A percentile compares a stretch with the other conserved stretches of the same genome.
Evolutionary conservation across 2,329 filamentous ascomycete genomes (phyloP).

Genomic region (Hypoxylon sp.): DNA sequence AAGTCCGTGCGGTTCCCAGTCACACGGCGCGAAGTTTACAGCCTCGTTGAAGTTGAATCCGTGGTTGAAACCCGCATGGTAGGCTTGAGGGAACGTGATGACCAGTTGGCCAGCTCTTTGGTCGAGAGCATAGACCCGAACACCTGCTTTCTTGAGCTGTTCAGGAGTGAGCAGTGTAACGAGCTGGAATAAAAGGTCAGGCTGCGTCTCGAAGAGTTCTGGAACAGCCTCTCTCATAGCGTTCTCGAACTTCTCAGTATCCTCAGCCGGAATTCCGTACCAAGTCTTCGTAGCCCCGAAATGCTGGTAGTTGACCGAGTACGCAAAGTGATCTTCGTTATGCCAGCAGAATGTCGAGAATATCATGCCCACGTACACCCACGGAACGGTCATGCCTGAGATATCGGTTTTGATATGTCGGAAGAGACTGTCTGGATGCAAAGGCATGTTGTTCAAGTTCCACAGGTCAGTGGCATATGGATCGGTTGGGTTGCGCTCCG

Average conservation of each 20-base stretch:
- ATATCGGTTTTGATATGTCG: constrained; percentile 98
- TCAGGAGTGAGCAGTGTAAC: constrained; percentile 96
- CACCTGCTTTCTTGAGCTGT: constrained; percentile 90
- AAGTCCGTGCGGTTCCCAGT: constrained; percentile 95
- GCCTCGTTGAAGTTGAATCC: constrained; percentile 99
- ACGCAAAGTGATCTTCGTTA: constrained; percentile 97
- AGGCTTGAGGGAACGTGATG: constrained; percentile 95
- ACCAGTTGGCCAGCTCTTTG: constrained; percentile 96
- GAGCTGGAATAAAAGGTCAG: constrained; percentile 94
- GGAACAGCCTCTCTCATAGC: constrained; percentile 96
- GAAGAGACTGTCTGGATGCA: constrained; percentile 92
- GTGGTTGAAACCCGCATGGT: constrained; percentile 98
- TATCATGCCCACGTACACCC: constrained; percentile 99
- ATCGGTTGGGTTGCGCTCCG: constrained; percentile 89
- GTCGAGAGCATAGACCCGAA: constrained; percentile 93
- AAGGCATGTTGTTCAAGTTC: constrained; percentile 94
- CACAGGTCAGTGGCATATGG: constrained; percentile 90
- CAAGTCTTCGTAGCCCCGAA: constrained; percentile 98
- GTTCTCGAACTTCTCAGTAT: constrained; percentile 93
- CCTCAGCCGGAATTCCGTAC: constrained; percentile 96
- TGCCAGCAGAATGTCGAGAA: constrained; percentile 99
- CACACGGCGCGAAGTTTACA: constrained; percentile 93
- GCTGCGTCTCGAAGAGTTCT: constrained; percentile 95
- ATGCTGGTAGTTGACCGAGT: constrained; percentile 98
- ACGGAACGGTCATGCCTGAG: constrained; percentile 98